Evolutionary conservation across 1,139 yeast genomes (phyloP).

Genomic region (Meyerozyma elateridarum): DNA sequence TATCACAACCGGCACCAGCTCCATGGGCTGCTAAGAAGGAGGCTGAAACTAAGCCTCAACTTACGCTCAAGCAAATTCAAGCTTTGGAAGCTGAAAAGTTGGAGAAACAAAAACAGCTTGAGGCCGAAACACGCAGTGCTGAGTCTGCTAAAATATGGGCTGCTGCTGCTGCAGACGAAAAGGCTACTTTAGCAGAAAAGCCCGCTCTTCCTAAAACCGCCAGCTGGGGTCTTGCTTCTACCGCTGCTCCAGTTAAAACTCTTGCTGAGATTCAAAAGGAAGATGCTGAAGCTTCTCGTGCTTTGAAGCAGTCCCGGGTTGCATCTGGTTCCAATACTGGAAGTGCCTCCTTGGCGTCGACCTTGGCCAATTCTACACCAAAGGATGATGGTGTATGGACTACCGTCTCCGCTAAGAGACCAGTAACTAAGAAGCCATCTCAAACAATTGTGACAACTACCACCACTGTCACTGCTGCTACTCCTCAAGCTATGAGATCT

Average conservation of each 20-base stretch:
- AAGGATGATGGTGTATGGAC: constrained; percentile 36
- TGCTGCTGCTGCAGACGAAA: constrained; percentile 23
- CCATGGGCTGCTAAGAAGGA: constrained; percentile 49
- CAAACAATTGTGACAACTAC: constrained; percentile 19
- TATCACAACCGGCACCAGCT: constrained; percentile 24
- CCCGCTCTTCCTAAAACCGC: constrained; percentile 44
- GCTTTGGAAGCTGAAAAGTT: constrained; percentile 56
- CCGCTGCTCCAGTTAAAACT: constrained; percentile 24
- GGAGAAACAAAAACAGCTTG: constrained; percentile 33
- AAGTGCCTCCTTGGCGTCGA: constrained; percentile 17
- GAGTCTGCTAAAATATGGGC: constrained; percentile 19
- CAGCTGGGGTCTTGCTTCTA: constrained; percentile 48
- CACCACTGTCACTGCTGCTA: constrained; percentile 23
- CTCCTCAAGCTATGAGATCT: constrained; percentile 44
- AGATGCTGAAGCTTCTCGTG: constrained; percentile 37
- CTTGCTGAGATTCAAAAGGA: constrained; percentile 46
- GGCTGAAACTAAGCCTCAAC: constrained; percentile 36
- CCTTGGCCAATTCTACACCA: constrained; percentile 21
- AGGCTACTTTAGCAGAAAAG: constrained; percentile 17
- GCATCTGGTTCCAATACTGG: constrained; percentile 16
- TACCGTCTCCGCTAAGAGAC: constrained; percentile 39
- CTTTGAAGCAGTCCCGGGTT: no score
- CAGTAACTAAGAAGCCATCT: constrained; percentile 27
- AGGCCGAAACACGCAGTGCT: constrained; percentile 23
- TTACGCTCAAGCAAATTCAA: constrained; percentile 68